These are phyloP conservation scores for Apiotrichum mycotoxinovorans DNA, from an alignment of 1,284 basidiomycete genomes.

Conservation along the genomic window DNA sequence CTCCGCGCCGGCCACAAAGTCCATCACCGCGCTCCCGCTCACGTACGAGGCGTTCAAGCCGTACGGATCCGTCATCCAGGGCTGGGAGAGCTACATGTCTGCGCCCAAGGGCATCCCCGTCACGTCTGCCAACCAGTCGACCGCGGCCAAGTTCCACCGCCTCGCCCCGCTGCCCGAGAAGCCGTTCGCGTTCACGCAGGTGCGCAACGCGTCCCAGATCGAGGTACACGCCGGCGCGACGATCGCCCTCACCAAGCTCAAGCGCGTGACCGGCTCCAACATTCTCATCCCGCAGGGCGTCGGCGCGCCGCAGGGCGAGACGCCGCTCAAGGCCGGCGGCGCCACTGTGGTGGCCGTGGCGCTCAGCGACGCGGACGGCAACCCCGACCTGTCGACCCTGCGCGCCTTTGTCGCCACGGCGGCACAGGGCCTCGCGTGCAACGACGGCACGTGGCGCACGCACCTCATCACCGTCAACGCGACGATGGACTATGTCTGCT, in stretches of 20 bases:
- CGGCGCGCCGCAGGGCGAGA: constrained; percentile 45
- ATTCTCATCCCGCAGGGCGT: constrained; percentile 80
- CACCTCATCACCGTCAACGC: constrained; percentile 74
- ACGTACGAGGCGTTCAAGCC: constrained; percentile 77
- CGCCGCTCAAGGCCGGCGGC: constrained; percentile 55
- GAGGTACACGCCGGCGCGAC: constrained; percentile 52
- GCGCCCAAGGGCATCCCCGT: constrained; percentile 55
- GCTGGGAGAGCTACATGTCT: constrained; percentile 49
- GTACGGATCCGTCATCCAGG: constrained; percentile 84
- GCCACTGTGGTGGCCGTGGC: constrained; percentile 73
- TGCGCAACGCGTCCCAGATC: constrained; percentile 57
- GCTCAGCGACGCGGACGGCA: constrained; percentile 64
- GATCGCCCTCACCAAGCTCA: constrained; percentile 48
- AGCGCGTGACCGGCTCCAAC: constrained; percentile 57
- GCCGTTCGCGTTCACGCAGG: not conserved
- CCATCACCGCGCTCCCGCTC: constrained; percentile 61
- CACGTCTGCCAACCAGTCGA: constrained; percentile 69
- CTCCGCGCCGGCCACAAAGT: constrained; percentile 13
- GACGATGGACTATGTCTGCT: constrained; percentile 73
- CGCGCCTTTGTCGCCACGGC: constrained; percentile 74
- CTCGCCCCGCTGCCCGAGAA: constrained; percentile 63
- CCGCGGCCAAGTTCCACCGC: constrained; percentile 85
- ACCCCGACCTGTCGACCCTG: constrained; percentile 68
- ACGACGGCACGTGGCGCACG: constrained; percentile 81
- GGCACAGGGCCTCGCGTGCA: constrained; percentile 78